Evolutionary conservation across 139 green algal species (phyloP), one percentile per base, ranked within the genome.

Genomic region (Chlamydomonas sp.): DNA sequence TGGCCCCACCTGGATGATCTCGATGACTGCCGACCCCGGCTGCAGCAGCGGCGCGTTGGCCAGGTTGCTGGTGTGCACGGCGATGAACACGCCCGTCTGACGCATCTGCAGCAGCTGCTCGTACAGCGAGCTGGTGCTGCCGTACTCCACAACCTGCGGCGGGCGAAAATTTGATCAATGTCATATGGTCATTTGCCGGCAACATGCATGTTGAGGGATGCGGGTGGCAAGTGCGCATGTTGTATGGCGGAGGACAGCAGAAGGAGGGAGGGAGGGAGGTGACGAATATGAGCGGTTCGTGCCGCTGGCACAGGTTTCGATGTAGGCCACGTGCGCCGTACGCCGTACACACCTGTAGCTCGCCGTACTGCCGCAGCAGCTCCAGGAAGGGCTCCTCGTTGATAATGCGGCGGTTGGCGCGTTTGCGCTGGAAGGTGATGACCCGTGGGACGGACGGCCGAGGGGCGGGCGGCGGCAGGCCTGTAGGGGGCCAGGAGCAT

Each of bases 341-440:
- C 18, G 4, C 20, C 10, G 76, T 58, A 1, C 83, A 5, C 62
- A 92, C 83, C 77, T 89, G 14, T 63, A 96, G 87, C 60, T 95
- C 77, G 0, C 92, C 96, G 93, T 96, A 98, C 62, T 93, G 74
- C 0, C 68, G 72, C 64, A 98, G 92, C 91, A 97, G 85, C 14
- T 87, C 18, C 12, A 98, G 63, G 59, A 98, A 80, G 72, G 87
- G 85, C 0, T 88, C 79, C 90, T 98, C 95, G 60, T 98, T 98
- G 17, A 97, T 20, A 62, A 98, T 93, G 15, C 96, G 94, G 15
- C 96, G 83, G 90, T 98, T 98, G 91, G 95, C 91, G 0, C 90
- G 87, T 88, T 98, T 98, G 79, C 94, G 93, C 86, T 97, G 94
- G 79, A 97, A 96, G 2, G 95, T 98, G 85, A 98, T 98, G n/a